A percentile compares a stretch with the other conserved stretches of the same genome.
Conservation (phyloP, 306 rosid genomes). For the Dryas drummondii region DNA sequence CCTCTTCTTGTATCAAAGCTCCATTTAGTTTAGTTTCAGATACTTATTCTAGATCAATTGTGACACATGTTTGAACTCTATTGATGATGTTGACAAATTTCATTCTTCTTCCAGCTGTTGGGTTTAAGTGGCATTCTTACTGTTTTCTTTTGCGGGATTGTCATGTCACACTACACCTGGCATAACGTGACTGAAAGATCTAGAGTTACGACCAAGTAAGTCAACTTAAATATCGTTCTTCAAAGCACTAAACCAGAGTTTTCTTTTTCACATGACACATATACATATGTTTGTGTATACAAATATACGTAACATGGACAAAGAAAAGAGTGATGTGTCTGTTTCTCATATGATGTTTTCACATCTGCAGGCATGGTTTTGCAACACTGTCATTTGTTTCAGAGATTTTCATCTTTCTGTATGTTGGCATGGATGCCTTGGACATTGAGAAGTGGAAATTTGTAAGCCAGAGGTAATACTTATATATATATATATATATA, state of each 20-base stretch:
- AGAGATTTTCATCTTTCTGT: conserved; percentile 62
- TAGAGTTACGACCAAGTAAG: conserved; percentile 53
- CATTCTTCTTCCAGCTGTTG: conserved; percentile 39
- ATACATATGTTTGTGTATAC: background rate
- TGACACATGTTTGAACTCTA: conserved; percentile 8
- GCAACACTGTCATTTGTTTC: conserved; percentile 52
- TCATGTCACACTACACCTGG: conserved; percentile 68
- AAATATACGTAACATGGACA: background rate
- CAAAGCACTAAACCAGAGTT: background rate
- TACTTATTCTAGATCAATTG: background rate
- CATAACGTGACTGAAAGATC: conserved; percentile 47
- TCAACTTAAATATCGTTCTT: background rate
- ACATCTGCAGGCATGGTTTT: conserved; percentile 52
- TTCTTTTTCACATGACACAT: background rate
- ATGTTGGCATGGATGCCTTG: conserved; percentile 75
- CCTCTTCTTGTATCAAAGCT: conserved; percentile 9
- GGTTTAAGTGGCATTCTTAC: conserved; percentile 56
- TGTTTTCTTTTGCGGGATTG: conserved; percentile 68
- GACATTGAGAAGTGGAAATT: conserved; percentile 59
- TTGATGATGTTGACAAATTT: conserved; percentile 13
- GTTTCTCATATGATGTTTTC: conserved; percentile 7
- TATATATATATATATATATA: background rate
- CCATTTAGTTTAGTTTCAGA: background rate
- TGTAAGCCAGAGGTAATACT: conserved; percentile 42
- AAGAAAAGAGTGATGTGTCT: background rate